These are phyloP conservation scores for Thinopyrum elongatum DNA, from an alignment of 176 grass and related monocot species.

Conservation along the genomic window DNA sequence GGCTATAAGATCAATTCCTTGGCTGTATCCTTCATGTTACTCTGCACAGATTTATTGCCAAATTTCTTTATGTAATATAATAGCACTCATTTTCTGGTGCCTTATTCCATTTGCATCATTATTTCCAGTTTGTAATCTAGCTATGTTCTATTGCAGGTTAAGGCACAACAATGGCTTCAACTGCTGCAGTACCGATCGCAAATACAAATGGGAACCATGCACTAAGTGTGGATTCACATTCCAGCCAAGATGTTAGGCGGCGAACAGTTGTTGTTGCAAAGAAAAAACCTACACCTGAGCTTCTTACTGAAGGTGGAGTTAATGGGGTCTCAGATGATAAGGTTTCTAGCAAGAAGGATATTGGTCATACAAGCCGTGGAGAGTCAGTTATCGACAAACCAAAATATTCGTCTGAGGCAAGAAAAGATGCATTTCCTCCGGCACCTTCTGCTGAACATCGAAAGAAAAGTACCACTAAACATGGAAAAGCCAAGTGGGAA, in stretches of 20 bases:
- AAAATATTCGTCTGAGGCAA: slow-evolving; percentile 39
- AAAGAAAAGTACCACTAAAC: slow-evolving; percentile 48
- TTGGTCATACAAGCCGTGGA: slow-evolving; percentile 44
- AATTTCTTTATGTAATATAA: background rate
- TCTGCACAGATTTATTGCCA: background rate
- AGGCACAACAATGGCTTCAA: slow-evolving; percentile 46
- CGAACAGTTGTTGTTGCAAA: slow-evolving; percentile 47
- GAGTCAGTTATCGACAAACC: slow-evolving; percentile 52
- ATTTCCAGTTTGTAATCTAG: background rate
- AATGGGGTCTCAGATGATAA: slow-evolving; percentile 35
- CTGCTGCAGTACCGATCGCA: slow-evolving; percentile 46
- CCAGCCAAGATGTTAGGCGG: slow-evolving; percentile 60
- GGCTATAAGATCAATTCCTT: background rate
- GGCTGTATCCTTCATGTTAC: background rate
- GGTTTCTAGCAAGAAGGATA: slow-evolving; percentile 43
- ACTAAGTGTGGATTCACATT: slow-evolving; percentile 57
- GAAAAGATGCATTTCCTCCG: slow-evolving; percentile 36
- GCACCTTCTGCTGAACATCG: slow-evolving; percentile 31
- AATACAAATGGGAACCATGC: slow-evolving; percentile 58
- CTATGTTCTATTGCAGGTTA: slow-evolving; percentile 10
- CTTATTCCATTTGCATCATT: slow-evolving; percentile 25
- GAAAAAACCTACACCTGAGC: slow-evolving; percentile 45
- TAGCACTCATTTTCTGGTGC: slow-evolving; percentile 5
- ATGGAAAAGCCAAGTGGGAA: slow-evolving; percentile 49
- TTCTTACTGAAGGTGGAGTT: slow-evolving; percentile 30